Conservation (phyloP, 768 basidiomycete genomes). For the Hemileccinum impolitum region DNA sequence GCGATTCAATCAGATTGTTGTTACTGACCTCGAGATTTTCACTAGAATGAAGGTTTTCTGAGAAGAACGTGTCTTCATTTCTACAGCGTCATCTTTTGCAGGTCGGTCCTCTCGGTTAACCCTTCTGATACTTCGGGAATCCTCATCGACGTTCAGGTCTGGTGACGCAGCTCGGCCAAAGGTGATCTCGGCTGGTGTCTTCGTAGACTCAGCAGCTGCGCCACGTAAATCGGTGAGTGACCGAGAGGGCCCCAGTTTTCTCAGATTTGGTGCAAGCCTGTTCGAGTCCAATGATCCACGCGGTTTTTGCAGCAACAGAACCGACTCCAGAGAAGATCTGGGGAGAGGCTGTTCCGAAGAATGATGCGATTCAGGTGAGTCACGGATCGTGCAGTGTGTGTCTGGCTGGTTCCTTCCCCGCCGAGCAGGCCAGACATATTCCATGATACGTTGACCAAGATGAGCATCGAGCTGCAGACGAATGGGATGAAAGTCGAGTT, state of each 20-base stretch:
- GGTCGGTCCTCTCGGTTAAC: conserved; percentile 16
- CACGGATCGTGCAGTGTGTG: background rate
- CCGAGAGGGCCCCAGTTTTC: conserved; percentile 56
- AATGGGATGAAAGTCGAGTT: conserved; percentile 80
- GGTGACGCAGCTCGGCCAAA: conserved; percentile 11
- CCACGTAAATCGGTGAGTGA: conserved; percentile 69
- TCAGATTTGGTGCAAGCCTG: conserved; percentile 40
- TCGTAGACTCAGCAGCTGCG: conserved; percentile 36
- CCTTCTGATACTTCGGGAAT: conserved; percentile 19
- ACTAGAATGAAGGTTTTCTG: conserved; percentile 84
- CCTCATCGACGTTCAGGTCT: conserved; percentile 20
- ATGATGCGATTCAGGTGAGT: conserved; percentile 19
- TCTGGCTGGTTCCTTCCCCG: conserved; percentile 28
- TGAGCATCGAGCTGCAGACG: conserved; percentile 82
- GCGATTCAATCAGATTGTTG: background rate
- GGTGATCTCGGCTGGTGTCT: conserved; percentile 9
- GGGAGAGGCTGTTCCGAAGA: conserved; percentile 18
- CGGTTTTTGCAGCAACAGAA: conserved; percentile 32
- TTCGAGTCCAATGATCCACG: conserved; percentile 34
- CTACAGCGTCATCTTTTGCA: conserved; percentile 58
- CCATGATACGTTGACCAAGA: conserved; percentile 77
- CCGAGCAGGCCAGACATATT: conserved; percentile 81
- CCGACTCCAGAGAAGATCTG: conserved; percentile 52
- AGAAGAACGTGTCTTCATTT: conserved; percentile 77
- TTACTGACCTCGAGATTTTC: conserved; percentile 60